Conservation (phyloP, 2,329 filamentous ascomycete genomes). For the Arthrobotrys musiformis region DNA sequence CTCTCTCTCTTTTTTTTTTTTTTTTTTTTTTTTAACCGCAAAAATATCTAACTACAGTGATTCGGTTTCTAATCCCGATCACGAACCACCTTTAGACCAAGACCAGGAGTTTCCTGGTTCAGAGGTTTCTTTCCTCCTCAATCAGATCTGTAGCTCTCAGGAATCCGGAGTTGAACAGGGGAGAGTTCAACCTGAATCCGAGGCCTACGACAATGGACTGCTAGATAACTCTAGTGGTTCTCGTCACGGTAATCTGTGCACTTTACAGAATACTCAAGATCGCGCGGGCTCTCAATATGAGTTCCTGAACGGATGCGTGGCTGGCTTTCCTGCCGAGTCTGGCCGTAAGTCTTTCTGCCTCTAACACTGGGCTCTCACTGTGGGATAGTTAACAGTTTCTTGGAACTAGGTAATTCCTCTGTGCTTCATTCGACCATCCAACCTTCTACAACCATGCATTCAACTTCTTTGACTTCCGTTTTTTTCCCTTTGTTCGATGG, state of each 20-base stretch:
- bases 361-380: background rate
- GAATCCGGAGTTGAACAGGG: conserved; percentile 8
- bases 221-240: conserved; percentile 33
- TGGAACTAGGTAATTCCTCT: background rate
- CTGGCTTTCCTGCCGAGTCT: conserved; percentile 32
- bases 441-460: background rate
- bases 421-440: background rate
- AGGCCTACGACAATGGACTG: conserved; percentile 28
- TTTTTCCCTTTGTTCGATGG: background rate
- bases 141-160: conserved; percentile 30
- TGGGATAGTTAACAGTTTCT: too few species aligned
- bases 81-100: background rate
- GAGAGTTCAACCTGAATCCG: conserved; percentile 26
- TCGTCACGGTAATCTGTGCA: conserved; percentile 25
- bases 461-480: background rate
- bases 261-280: conserved; percentile 41
- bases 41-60: background rate
- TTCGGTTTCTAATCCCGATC: background rate
- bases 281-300: conserved; percentile 12
- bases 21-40: background rate
- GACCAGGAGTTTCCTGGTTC: background rate
- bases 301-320: conserved; percentile 5
- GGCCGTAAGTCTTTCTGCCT: conserved; percentile 24
- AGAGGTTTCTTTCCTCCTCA: background rate
- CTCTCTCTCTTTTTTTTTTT: background rate